Base-by-base conservation (phyloP, 2,329 filamentous ascomycete genomes). In the Cladosporium halotolerans region DNA sequence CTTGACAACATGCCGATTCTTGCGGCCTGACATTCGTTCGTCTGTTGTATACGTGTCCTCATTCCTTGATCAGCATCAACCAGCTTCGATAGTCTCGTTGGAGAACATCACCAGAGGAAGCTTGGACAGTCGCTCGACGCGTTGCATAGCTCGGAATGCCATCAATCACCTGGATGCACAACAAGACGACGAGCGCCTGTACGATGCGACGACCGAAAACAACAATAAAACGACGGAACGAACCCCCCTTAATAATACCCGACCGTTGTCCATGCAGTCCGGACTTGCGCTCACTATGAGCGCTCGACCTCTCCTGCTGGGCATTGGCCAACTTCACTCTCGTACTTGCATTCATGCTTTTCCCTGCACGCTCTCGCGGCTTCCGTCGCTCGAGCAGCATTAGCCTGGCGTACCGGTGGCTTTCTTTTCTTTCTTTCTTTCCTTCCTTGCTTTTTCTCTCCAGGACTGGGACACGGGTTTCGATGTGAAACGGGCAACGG, bases 71-170 rank as follows among this genome's bases (percentile, higher is more conserved):
- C 32, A 44, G 40, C n/a, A 44, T 51, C 33, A 8, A 11, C 19
- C 39, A 51, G 28, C 48, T 41, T 36, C 28, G 46, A 42, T n/a
- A 38, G 19, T 14, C 23, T 36, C 10, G 48, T 51, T 38, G 48
- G 48, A 43, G 31, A 44, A 16, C 16, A 13, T 14, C 10, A 39
- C 36, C 31, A 51, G 43, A 42, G 40, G 23, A n/a, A 39, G 23
- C 31, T 51, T 44, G 48, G 48, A 51, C 48, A 51, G 13, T 51
- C 48, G 48, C 48, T 51, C 48, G 34, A 44, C 48, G 34, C 40
- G 40, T 51, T 51, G 48, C 40, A 32, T 51, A 51, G 31, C 48
- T 11, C 16, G n/a, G 16, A n/a, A n/a, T n/a, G 36, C 36, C n/a
- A 39, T 39, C 36, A 39, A 36, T 28, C 23, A 39, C 36, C 16